phyloP scores from a whole-genome alignment of 805 yeast species.

The Saccharomycopsis guyanensis region DNA sequence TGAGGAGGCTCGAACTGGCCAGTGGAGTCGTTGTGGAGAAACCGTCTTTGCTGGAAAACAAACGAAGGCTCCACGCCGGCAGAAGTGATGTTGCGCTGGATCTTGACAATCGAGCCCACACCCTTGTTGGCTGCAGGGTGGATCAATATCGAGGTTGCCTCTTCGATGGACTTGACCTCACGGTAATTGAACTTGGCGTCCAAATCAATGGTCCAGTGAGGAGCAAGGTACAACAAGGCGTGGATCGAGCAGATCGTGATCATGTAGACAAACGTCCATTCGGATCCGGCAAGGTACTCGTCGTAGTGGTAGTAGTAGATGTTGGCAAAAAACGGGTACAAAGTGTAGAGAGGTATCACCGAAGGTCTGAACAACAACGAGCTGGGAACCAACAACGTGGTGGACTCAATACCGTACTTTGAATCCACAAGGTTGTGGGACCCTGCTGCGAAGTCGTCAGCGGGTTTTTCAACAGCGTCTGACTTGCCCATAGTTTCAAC shows the following conservation, averaged over 20 bases:
- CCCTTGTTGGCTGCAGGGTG: slow-evolving; percentile 84
- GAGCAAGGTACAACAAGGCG: slow-evolving; percentile 73
- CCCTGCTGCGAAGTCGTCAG: background rate
- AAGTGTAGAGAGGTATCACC: slow-evolving; percentile 12
- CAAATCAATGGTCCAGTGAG: slow-evolving; percentile 84
- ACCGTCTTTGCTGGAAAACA: slow-evolving; percentile 86
- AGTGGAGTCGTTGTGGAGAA: slow-evolving; percentile 51
- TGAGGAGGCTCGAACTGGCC: slow-evolving; percentile 71
- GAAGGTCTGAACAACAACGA: slow-evolving; percentile 13
- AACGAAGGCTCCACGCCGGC: slow-evolving; percentile 66
- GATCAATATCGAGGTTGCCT: slow-evolving; percentile 68
- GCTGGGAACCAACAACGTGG: slow-evolving; percentile 16
- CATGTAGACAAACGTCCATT: slow-evolving; percentile 91
- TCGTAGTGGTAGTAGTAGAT: slow-evolving; percentile 44
- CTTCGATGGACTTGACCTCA: slow-evolving; percentile 41
- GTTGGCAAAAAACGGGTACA: slow-evolving; percentile 19
- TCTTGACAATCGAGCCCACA: slow-evolving; percentile 65
- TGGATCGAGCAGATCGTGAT: slow-evolving; percentile 70
- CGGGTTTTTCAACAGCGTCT: background rate
- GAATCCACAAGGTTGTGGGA: background rate
- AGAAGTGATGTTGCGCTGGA: slow-evolving; percentile 45
- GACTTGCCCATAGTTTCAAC: background rate
- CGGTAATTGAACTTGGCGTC: slow-evolving; percentile 63
- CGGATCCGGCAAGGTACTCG: slow-evolving; percentile 74
- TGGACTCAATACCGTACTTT: slow-evolving; percentile 17